These are phyloP conservation scores for Trichodelitschia bisporula DNA, from an alignment of 495 filamentous ascomycete genomes.

Conservation along the genomic window DNA sequence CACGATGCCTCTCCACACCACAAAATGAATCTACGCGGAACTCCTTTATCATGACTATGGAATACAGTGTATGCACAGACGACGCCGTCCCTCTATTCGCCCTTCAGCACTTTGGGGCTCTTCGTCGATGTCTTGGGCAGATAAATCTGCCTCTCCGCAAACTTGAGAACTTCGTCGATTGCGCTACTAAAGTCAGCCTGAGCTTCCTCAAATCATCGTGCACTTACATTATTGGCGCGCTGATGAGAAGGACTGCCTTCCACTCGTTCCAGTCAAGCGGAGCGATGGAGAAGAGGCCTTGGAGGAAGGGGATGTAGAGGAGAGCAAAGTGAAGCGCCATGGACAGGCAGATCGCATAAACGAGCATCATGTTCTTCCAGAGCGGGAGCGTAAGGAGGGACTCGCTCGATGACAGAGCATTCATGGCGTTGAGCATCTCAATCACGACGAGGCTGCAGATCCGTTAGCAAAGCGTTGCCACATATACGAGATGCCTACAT, in stretches of 20 bases:
- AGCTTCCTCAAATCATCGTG: neutral
- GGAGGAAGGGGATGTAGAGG: slow-evolving; percentile 77
- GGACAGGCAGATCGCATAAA: slow-evolving; percentile 83
- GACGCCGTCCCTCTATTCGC: too few relatives aligned
- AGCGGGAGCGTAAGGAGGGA: slow-evolving; percentile 80
- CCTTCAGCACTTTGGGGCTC: too few relatives aligned
- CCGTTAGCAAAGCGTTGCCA: slow-evolving; percentile 1
- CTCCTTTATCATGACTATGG: too few relatives aligned
- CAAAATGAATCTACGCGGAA: too few relatives aligned
- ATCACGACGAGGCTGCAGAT: slow-evolving; percentile 64
- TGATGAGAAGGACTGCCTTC: slow-evolving; percentile 77
- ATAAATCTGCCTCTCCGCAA: slow-evolving; percentile 26
- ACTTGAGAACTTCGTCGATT: slow-evolving; percentile 79
- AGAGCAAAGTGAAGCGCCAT: slow-evolving; percentile 92
- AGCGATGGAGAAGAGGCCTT: slow-evolving; percentile 71
- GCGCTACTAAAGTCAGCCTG: slow-evolving; percentile 24
- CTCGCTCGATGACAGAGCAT: slow-evolving; percentile 86
- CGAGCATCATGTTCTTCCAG: slow-evolving; percentile 91
- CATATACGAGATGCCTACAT: slow-evolving; percentile 17
- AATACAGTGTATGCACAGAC: too few relatives aligned
- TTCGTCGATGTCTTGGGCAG: too few relatives aligned
- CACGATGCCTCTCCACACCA: too few relatives aligned
- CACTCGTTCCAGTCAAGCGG: slow-evolving; percentile 79
- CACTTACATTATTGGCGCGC: slow-evolving; percentile 81
- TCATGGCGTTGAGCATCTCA: slow-evolving; percentile 99